Base-by-base conservation (phyloP, 352 stramenopile species). In the Globisporangium megalacanthum region DNA sequence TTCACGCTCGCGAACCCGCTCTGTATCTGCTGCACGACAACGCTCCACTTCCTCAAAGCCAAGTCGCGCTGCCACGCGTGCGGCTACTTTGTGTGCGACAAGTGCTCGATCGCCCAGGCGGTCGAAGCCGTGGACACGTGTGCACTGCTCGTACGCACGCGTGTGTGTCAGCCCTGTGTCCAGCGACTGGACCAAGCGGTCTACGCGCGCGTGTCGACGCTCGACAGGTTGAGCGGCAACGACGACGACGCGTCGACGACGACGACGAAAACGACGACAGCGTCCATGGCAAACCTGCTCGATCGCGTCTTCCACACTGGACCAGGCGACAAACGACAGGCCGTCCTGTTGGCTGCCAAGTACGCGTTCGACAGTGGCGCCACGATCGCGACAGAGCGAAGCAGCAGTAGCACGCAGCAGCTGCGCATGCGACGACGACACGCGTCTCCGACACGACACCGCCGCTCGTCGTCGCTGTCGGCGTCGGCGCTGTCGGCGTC, bases 21-120 rank as follows among this genome's bases (percentile, higher is more conserved):
- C 44, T 85, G 75, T 53, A 65, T 73, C 37, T 80, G 72, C 36
- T 85, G 75, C 41, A 66, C 60, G 47, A 60, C 68, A 10, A 75
- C 70, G 3, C 77, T 82, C 39, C 61, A 60, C 41, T 41, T 60
- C 4, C 59, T 71, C 13, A 69, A 64, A 3, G 69, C 52, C 22
- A 78, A 67, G 63, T 55, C 63, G 0, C 52, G 79, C 22, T 85
- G 75, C 49, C 69, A 66, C 61, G 36, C 77, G 19, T 85, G 75
- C 29, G 72, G 70, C n/a, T 82, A 75, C 51, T 64, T 80, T 39
- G 72, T 82, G 4, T 85, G 75, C 44, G 65, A 80, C 20, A 75
- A 72, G 48, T 85, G 75, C 53, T 73, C 70, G 0, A 54, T 72
- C 14, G 56, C 59, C 22, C 75, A 80, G 60, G 65, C 79, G 36